Conservation (phyloP, 768 basidiomycete species). For the Vararia minispora region DNA sequence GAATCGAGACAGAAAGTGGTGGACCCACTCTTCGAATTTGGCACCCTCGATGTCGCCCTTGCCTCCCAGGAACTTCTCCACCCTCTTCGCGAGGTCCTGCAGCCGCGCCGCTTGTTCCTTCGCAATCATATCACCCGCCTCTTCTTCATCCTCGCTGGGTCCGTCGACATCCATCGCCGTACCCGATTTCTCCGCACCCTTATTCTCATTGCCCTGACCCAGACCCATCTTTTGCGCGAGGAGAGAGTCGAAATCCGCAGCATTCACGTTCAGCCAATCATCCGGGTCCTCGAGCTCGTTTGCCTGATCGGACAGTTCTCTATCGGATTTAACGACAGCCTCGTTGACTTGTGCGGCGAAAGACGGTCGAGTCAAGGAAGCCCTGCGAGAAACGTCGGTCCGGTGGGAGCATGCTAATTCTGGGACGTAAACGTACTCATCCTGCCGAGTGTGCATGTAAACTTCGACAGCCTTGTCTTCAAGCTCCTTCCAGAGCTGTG, state of each 20-base stretch:
- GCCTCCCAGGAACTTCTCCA: constrained; percentile 85
- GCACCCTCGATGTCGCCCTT: constrained; percentile 87
- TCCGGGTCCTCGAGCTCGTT: constrained; percentile 55
- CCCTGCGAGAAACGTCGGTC: constrained; percentile 49
- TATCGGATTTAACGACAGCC: constrained; percentile 44
- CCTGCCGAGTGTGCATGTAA: constrained; percentile 50
- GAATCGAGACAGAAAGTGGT: neutral
- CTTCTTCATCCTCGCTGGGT: constrained; percentile 15
- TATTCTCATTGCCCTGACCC: constrained; percentile 9
- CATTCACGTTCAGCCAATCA: constrained; percentile 78
- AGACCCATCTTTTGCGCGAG: constrained; percentile 33
- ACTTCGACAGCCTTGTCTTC: constrained; percentile 60
- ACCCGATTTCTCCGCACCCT: constrained; percentile 20
- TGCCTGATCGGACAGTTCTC: no score
- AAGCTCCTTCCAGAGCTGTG: constrained; percentile 58
- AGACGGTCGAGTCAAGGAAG: no score
- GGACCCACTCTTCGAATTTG: constrained; percentile 75
- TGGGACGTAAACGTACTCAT: constrained; percentile 44
- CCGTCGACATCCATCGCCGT: constrained; percentile 45
- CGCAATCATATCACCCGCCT: constrained; percentile 39
- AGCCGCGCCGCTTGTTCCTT: constrained; percentile 61
- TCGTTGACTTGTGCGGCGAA: constrained; percentile 66
- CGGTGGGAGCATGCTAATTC: constrained; percentile 1
- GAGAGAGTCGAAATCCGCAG: constrained; percentile 64
- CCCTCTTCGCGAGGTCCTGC: constrained; percentile 69